Evolutionary conservation across 306 rosid genomes (phyloP), one percentile per base, ranked within the genome.

Genomic region (Ceratonia siliqua): DNA sequence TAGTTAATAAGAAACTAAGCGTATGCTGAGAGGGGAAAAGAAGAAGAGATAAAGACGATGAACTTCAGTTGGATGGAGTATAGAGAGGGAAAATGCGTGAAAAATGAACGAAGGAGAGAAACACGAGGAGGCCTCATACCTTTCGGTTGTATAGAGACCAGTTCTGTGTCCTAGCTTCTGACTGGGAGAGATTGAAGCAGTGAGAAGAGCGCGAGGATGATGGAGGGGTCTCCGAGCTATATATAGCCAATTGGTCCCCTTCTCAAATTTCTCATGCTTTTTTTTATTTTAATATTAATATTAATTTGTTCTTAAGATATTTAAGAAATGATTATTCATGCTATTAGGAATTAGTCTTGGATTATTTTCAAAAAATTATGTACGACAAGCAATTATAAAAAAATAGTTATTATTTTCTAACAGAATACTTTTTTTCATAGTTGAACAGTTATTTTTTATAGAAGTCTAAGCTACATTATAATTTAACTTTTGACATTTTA

Each of bases 171-270:
- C 20, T 55, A 4, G 46, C 79, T 78, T 79, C 78, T 25, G 30
- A 41, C 22, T 4, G 58, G 20, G 17, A 21, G 45, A 33, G 43
- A 22, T 55, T 72, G 80, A 83, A 67, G 87, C 72, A 54, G 72
- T 76, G 83, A 80, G 70, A 67, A 68, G 75, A 77, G 75, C 63
- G 72, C 87, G 82, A 84, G 72, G 0, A 7, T 1, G 35, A 33
- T 0, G 42, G 56, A 13, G 20, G 11, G 45, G 13, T 15, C 38
- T 32, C 6, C 70, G 62, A 54, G 30, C 2, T 83, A 89, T 85
- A 87, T 89, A 89, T 89, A 84, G 85, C 72, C 61, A 42, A 11
- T 42, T 50, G 0, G 27, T 3, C 56, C 8, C 12, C 0, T 20
- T 18, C 20, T 9, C 12, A 50, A 18, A 50, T 20, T 50, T 50